Conservation (phyloP, 306 rosid genomes). For the Cucurbita ficifolia region DNA sequence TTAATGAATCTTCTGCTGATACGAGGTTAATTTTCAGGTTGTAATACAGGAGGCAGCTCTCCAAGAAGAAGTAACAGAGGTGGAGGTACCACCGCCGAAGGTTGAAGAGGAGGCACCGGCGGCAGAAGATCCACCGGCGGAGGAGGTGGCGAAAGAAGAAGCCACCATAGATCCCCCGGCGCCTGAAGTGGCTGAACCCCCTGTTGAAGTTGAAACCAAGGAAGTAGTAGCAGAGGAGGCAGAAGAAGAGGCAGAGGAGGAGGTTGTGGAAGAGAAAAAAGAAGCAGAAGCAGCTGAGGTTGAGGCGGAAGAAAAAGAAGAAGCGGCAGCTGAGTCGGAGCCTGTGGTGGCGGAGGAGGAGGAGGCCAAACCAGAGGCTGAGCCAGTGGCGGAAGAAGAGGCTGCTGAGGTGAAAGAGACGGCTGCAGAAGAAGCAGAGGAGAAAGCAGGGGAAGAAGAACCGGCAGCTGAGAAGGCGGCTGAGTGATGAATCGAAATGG, state of each 20-base stretch:
- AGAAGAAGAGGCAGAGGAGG: background rate
- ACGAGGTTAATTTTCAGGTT: constrained; percentile 22
- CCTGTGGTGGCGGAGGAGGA: background rate
- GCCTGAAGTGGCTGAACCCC: constrained; percentile 16
- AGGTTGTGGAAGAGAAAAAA: background rate
- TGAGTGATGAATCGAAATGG: background rate
- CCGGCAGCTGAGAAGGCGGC: constrained; percentile 13
- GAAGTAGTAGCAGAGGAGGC: constrained; percentile 3
- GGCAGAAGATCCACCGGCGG: constrained; percentile 8
- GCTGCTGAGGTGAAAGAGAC: constrained; percentile 5
- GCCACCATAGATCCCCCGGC: background rate
- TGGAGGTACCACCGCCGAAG: constrained; percentile 15
- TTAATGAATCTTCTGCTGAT: background rate
- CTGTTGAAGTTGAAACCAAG: constrained; percentile 25
- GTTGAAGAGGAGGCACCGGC: constrained; percentile 18
- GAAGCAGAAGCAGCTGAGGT: constrained; percentile 15
- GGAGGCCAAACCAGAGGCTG: constrained; percentile 10
- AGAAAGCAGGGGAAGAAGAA: constrained; percentile 19
- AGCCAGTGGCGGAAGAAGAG: constrained; percentile 16
- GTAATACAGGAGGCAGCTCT: constrained; percentile 40
- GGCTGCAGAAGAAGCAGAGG: constrained; percentile 13
- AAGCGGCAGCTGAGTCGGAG: background rate
- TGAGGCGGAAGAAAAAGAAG: constrained; percentile 15
- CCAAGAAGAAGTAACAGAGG: constrained; percentile 26
- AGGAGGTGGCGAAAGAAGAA: background rate